Conservation (phyloP, 75 land plant species). For the Selaginella moellendorffii region DNA sequence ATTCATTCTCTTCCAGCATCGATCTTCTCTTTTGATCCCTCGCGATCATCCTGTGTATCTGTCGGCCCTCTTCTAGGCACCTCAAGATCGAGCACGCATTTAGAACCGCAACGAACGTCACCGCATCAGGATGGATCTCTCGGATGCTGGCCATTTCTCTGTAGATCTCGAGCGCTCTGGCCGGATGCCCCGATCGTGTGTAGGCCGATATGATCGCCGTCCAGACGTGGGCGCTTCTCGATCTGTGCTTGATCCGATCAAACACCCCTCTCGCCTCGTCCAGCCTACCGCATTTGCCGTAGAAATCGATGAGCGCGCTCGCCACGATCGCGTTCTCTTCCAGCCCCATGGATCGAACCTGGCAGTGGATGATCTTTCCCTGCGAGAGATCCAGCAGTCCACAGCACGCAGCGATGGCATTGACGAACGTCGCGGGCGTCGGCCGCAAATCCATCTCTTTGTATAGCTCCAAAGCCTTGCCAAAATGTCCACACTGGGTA, state of each 20-base stretch:
- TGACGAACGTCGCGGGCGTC: neutral
- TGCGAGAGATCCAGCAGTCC: neutral
- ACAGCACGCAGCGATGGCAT: neutral
- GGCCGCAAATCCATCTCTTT: slow-evolving; percentile 20
- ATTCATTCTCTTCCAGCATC: neutral
- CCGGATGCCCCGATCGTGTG: neutral
- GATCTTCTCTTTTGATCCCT: too few relatives aligned
- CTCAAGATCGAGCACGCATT: neutral
- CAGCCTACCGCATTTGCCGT: neutral
- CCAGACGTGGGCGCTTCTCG: neutral
- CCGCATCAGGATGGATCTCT: neutral
- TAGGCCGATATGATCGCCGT: neutral
- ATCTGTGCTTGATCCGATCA: neutral
- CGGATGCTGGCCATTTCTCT: neutral
- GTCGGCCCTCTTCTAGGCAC: neutral
- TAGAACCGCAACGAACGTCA: neutral
- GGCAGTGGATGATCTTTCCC: neutral
- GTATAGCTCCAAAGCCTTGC: slow-evolving; percentile 20
- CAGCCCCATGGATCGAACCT: neutral
- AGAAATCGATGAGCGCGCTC: neutral
- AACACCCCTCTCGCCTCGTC: neutral
- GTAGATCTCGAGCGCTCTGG: neutral
- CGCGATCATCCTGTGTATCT: neutral
- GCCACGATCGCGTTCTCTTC: neutral
- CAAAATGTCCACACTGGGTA: slow-evolving; percentile 18